Base-by-base conservation (phyloP, 495 filamentous ascomycete species). In the Tuber microsphaerosporum region DNA sequence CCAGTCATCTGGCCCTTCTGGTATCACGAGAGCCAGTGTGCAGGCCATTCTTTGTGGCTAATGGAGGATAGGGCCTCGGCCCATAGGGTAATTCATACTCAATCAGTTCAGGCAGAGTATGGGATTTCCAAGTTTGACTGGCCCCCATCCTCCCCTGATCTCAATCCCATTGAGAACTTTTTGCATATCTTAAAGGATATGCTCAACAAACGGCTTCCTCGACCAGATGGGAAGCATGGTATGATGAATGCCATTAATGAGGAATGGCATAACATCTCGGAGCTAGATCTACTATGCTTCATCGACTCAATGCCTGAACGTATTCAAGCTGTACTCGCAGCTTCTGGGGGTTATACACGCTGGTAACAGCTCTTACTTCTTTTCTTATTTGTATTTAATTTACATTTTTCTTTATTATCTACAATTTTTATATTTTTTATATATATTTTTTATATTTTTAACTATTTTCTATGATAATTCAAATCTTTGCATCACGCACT, bases 121-220 rank as follows among this genome's bases (percentile, higher is more conserved):
- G 22, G 44, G 31, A 76, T 76, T 3, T 46, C 75, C 3, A 41
- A 20, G 6, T 22, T 77, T 44, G 61, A 71, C 26, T 79, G 77
- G 76, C 77, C 75, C 17, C 74, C 71, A 19, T 74, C 46, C 20
- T 75, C 73, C 9, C 78, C 73, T 26, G 73, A 80, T 61, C 20
- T 76, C 2, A 78, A 80, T 72, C 74, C 68, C 26, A 80, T 76
- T 41, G 71, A 80, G 22, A 75, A 75, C 69, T 69, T 75, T 17
- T 80, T 75, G 71, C 65, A n/a, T 43, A 39, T 73, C 22, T 22
- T 78, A 20, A 78, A 80, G 72, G 51, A 75, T 43, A 9, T 41
- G n/a, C 20, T 79, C 31, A 75, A 77, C 56, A 45, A 41, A 46
- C 46, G 77, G 4, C 41, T 34, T 20, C 73, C 72, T 16, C 73